Evolutionary conservation across 192 early-diverging fungal species (phyloP), one percentile per base, ranked within the genome.

Genomic region (Piromyces sp.): DNA sequence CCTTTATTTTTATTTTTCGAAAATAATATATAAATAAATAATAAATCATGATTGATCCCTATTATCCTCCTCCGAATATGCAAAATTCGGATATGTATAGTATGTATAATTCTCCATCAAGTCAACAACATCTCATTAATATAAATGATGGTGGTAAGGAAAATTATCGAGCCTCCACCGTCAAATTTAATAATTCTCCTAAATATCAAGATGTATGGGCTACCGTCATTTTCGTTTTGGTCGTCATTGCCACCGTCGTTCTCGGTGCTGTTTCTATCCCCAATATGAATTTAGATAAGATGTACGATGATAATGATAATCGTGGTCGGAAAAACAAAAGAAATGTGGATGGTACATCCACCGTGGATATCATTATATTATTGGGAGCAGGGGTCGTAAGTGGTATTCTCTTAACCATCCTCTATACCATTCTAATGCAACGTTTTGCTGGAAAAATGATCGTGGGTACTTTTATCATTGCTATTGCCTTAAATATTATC

Each of bases 381-480:
- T 0, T 68, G 5, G 1, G 22, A n/a, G 19, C 51, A n/a, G 11
- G 51, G 26, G 5, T 68, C 0, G 26, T 11, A 0, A 11, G 22
- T 26, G 9, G 19, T n/a, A 19, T 19, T n/a, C 2, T 68, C n/a
- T 68, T 68, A 26, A 68, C 51, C 1, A 26, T 68, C 0, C 5
- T 68, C 4, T 68, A 68, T 28, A 68, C 9, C 2, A 9, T 68
- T 11, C n/a, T 68, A 68, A 68, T 68, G 51, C 51, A 68, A 68
- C 19, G 22, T n/a, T 68, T 28, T 68, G 83, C 90, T 16, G 88
- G 87, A n/a, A 86, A 85, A 29, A 78, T 91, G 28, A 91, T 91
- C 85, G 87, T 85, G 37, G 78, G 86, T 58, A 83, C 88, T 22
- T 83, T 87, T 79, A 82, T 87, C 17, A 22, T 90, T 38, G 79